phyloP scores from a whole-genome alignment of 768 basidiomycete species.

The Tylopilus balloui region DNA sequence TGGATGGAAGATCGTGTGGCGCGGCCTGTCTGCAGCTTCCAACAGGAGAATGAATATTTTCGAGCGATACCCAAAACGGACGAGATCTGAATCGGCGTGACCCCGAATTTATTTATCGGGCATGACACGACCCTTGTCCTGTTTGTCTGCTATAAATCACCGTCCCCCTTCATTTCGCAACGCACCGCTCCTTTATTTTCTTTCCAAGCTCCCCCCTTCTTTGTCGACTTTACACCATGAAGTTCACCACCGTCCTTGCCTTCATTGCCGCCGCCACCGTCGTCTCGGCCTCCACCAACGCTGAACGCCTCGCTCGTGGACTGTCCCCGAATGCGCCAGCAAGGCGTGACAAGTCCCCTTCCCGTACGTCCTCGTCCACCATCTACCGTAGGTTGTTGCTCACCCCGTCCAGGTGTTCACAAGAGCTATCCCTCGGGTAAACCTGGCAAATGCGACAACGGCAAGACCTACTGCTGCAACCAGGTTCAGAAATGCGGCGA shows the following conservation, averaged over 20 bases:
- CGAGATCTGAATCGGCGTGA: conserved; percentile 1
- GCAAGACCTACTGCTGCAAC: conserved; percentile 24
- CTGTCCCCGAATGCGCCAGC: conserved; percentile 45
- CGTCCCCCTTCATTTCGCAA: not conserved
- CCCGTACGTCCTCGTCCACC: conserved; percentile 27
- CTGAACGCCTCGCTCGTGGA: conserved; percentile 50
- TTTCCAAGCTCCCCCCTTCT: not conserved
- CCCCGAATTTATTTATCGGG: not conserved
- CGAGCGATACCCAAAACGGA: not conserved
- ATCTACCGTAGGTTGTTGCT: not conserved
- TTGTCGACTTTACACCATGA: conserved; percentile 19
- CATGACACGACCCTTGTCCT: conserved; percentile 12
- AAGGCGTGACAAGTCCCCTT: conserved; percentile 31
- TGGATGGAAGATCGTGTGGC: not conserved
- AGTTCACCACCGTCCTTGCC: conserved; percentile 31
- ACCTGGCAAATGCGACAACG: conserved; percentile 22
- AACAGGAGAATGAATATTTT: too few species aligned
- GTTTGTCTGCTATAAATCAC: conserved; percentile 9
- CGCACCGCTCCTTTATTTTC: not conserved
- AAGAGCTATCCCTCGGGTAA: conserved; percentile 34
- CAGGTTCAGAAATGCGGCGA: not conserved
- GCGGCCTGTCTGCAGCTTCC: not conserved
- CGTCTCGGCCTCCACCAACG: conserved; percentile 48
- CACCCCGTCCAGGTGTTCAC: conserved; percentile 32
- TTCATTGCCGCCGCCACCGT: conserved; percentile 36